These are phyloP conservation scores for Quercus dentata DNA, from an alignment of 306 rosid species.

Conservation along the genomic window DNA sequence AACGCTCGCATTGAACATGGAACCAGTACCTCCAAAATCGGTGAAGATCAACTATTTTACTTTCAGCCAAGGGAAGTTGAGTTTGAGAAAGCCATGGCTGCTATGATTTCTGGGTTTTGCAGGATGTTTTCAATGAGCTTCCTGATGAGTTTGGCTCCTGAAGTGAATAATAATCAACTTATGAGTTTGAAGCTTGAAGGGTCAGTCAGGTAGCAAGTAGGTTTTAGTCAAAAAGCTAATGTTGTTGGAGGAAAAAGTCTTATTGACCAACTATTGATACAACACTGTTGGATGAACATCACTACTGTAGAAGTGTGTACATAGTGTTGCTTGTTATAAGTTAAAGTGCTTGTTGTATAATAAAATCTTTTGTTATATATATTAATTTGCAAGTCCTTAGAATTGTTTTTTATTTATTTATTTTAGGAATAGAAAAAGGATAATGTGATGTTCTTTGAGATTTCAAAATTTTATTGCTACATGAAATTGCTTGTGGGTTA, in stretches of 20 bases:
- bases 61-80: conserved; percentile 93
- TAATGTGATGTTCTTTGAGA: no score
- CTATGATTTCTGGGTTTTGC: conserved; percentile 95
- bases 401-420: neutral
- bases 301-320: conserved; percentile 2
- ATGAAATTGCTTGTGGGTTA: no score
- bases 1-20: conserved; percentile 85
- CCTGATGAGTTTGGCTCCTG: conserved; percentile 93
- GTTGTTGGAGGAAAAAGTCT: neutral
- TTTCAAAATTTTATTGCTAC: no score
- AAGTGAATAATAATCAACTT: conserved; percentile 87
- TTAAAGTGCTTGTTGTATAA: neutral
- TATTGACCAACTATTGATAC: neutral
- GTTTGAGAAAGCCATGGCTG: conserved; percentile 91
- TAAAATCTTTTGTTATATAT: neutral
- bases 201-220: conserved; percentile 44
- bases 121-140: conserved; percentile 91
- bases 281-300: neutral
- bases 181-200: conserved; percentile 96
- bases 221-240: neutral
- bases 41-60: conserved; percentile 90
- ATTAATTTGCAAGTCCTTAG: neutral
- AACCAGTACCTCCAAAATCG: conserved; percentile 88
- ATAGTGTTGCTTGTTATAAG: neutral
- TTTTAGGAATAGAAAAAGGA: no score